Base-by-base conservation (phyloP, 768 basidiomycete species). In the Lactarius pseudohatsudake region DNA sequence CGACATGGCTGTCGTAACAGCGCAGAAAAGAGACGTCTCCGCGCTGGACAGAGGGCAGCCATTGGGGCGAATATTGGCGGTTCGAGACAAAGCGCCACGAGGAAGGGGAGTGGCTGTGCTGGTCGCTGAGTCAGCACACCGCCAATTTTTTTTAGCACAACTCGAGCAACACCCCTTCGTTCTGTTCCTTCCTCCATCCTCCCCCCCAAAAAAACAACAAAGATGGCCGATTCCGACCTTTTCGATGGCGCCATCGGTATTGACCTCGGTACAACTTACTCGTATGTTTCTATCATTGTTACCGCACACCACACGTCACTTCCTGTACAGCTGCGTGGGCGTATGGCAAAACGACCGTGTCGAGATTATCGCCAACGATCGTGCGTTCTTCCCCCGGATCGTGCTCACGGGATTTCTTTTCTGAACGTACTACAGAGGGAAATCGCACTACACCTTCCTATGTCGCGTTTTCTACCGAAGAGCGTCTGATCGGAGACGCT, bases 271-370 rank as follows among this genome's bases (percentile, higher is more conserved):
- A 97, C 96, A 70, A 98, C 96, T 72, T 98, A 98, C 87, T 93
- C 92, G 91, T 93, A 76, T 72, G 89, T 78, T 61, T 61, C 18
- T 2, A 10, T 56, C 18, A 53, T 28, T 20, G 53, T 20, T 40
- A 38, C 54, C 9, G 41, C 43, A 65, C 50, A 71, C 30, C 36
- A 67, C 69, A 75, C 74, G 69, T 71, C 56, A 32, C 40, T 67
- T 32, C 61, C 63, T 72, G 61, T 74, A 43, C 72, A 96, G 94
- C 57, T 98, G 96, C 78, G 96, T 98, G 73, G 96, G 94, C 83
- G 95, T 98, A 75, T 98, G 96, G 96, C 94, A 96, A 86, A 95
- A 97, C 80, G 96, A 98, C 86, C 94, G 96, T 75, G 96, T 98
- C 74, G 96, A 98, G 80, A 98, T 98, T 83, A 98, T 98, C 77